Percentiles rank a stretch among this genome's conserved stretches.
phyloP scores from a whole-genome alignment of 108 stramenopile species.

The Chaetoceros tenuissimus region DNA sequence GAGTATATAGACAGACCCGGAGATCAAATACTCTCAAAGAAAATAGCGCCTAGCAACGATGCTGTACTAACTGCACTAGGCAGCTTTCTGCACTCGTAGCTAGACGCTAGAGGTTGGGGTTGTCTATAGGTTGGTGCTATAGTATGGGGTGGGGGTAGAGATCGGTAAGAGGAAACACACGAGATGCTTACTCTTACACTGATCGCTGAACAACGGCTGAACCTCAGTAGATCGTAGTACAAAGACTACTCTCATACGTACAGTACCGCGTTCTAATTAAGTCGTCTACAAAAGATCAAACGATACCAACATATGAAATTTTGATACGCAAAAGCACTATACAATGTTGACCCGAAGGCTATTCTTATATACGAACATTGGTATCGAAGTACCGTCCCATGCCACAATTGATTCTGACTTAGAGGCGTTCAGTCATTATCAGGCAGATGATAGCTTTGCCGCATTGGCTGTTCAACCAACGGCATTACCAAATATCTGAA shows the following conservation, averaged over 20 bases:
- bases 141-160: too few species aligned
- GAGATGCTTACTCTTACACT: conserved; percentile 53
- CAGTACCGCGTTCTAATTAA: conserved; percentile 90
- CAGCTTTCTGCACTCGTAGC: too few species aligned
- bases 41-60: too few species aligned
- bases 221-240: conserved; percentile 97
- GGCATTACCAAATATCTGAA: conserved; percentile 92
- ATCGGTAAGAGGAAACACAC: too few species aligned
- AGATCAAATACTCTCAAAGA: too few species aligned
- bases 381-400: conserved; percentile 78
- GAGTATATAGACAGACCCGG: too few species aligned
- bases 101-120: too few species aligned
- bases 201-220: conserved; percentile 88
- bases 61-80: too few species aligned
- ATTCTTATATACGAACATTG: conserved; percentile 61
- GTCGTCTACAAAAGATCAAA: conserved; percentile 94
- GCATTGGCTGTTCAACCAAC: conserved; percentile 88
- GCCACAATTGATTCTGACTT: conserved; percentile 95
- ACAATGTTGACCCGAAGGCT: conserved; percentile 58
- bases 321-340: conserved; percentile 51
- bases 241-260: conserved; percentile 94
- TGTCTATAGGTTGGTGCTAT: too few species aligned
- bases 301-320: conserved; percentile 80
- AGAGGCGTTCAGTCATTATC: conserved; percentile 94
- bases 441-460: conserved; percentile 90